Percentiles rank a stretch among this genome's conserved stretches.
phyloP scores from a whole-genome alignment of 225 moss, liverwort and hornwort genomes.

The Rhytidiadelphus loreus region DNA sequence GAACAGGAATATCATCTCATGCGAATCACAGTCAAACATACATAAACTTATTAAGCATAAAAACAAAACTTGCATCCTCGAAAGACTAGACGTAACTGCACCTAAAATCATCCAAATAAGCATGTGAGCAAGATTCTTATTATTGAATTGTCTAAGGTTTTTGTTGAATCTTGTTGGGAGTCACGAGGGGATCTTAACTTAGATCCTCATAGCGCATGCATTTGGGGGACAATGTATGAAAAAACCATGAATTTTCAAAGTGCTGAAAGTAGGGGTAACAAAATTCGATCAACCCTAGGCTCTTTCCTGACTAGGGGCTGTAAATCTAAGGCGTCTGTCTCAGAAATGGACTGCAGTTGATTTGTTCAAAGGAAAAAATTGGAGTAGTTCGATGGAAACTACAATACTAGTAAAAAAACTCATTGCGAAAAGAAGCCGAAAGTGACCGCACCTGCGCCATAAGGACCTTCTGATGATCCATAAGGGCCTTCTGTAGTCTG shows the following conservation, averaged over 20 bases:
- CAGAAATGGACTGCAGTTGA: neutral
- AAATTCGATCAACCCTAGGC: neutral
- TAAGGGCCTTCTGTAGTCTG: neutral
- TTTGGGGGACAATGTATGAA: no score
- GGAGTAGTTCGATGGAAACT: neutral
- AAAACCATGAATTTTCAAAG: neutral
- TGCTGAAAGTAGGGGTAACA: neutral
- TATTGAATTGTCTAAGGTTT: neutral
- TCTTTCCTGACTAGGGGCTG: neutral
- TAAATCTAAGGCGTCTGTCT: neutral
- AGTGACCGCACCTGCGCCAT: conserved; percentile 7
- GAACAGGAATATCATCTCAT: neutral
- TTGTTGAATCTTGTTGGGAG: neutral
- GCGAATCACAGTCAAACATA: neutral
- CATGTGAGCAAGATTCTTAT: neutral
- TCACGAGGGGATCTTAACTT: neutral
- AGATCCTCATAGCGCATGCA: neutral
- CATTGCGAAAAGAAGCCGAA: neutral
- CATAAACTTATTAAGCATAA: neutral
- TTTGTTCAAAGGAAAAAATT: no score
- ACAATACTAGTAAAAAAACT: neutral
- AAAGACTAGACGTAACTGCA: neutral
- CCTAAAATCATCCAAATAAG: neutral
- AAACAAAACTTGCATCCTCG: neutral
- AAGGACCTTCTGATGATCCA: conserved; percentile 12